These are phyloP conservation scores for Fusarium subtropicale DNA, from an alignment of 2,329 filamentous ascomycete species.

Conservation along the genomic window DNA sequence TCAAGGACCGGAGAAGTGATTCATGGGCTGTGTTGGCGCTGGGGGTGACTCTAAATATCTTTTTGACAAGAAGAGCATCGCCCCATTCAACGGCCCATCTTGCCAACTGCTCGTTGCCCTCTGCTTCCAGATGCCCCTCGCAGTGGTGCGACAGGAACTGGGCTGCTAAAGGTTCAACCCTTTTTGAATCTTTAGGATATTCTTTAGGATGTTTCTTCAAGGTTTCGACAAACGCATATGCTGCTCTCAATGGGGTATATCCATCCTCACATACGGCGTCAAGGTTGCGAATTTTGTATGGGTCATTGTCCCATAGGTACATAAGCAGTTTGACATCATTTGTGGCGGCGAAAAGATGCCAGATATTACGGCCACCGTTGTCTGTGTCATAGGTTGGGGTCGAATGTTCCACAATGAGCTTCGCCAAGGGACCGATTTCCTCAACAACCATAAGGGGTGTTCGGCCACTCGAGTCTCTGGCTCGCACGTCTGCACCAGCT, in stretches of 20 bases:
- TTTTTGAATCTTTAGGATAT: not conserved
- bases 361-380: slow-evolving; percentile 51
- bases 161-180: slow-evolving; percentile 16
- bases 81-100: slow-evolving; percentile 48
- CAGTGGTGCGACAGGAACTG: slow-evolving; percentile 35
- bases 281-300: slow-evolving; percentile 47
- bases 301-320: slow-evolving; percentile 50
- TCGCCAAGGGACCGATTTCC: slow-evolving; percentile 38
- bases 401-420: slow-evolving; percentile 45
- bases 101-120: slow-evolving; percentile 16
- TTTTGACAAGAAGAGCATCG: slow-evolving; percentile 35
- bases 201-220: not conserved
- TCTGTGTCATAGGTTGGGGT: slow-evolving; percentile 49
- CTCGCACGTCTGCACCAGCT: slow-evolving; percentile 46
- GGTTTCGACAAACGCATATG: slow-evolving; percentile 41
- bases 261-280: slow-evolving; percentile 31
- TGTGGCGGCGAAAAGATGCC: slow-evolving; percentile 54
- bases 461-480: slow-evolving; percentile 46
- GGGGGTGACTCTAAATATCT: slow-evolving; percentile 24
- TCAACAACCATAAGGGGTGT: slow-evolving; percentile 54
- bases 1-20: slow-evolving; percentile 45
- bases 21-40: slow-evolving; percentile 25
- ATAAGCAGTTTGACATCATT: slow-evolving; percentile 48
- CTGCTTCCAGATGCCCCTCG: not conserved
- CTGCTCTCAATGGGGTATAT: slow-evolving; percentile 50